These are phyloP conservation scores for Lagerstroemia speciosa DNA, from an alignment of 345 rosid genomes.

Conservation along the genomic window DNA sequence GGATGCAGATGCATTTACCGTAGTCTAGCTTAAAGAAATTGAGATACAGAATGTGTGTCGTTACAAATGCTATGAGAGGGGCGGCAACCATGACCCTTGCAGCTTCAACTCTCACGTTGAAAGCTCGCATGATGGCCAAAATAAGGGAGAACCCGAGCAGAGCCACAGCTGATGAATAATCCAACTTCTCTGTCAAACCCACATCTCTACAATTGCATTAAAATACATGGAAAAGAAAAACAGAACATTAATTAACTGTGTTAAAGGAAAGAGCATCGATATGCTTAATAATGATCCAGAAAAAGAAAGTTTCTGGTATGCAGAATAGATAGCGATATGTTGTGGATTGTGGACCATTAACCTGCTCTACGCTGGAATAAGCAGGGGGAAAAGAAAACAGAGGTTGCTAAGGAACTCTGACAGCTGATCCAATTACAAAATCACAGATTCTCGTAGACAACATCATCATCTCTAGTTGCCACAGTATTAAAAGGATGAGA, in stretches of 20 bases:
- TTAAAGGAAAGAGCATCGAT: background rate
- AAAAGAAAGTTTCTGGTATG: background rate
- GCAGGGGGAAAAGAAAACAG: too few relatives aligned
- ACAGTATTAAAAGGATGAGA: background rate
- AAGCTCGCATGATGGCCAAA: slow-evolving; percentile 57
- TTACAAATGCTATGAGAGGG: slow-evolving; percentile 67
- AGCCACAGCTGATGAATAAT: slow-evolving; percentile 74
- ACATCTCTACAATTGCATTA: slow-evolving; percentile 50
- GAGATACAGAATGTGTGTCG: slow-evolving; percentile 77
- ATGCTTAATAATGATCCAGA: background rate
- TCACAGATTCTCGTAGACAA: background rate
- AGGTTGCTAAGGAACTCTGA: background rate
- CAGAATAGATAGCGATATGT: background rate
- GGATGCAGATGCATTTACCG: slow-evolving; percentile 32
- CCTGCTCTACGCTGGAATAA: too few relatives aligned
- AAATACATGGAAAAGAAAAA: slow-evolving; percentile 7
- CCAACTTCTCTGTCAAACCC: slow-evolving; percentile 69
- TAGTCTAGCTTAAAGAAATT: slow-evolving; percentile 69
- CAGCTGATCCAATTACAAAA: background rate
- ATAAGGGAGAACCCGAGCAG: slow-evolving; percentile 58
- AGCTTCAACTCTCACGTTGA: slow-evolving; percentile 61
- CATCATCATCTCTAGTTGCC: background rate
- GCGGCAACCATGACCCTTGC: slow-evolving; percentile 79
- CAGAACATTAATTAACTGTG: background rate
- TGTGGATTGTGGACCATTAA: too few relatives aligned